phyloP scores from a whole-genome alignment of 2,329 filamentous ascomycete species.

The Arthroderma uncinatum region DNA sequence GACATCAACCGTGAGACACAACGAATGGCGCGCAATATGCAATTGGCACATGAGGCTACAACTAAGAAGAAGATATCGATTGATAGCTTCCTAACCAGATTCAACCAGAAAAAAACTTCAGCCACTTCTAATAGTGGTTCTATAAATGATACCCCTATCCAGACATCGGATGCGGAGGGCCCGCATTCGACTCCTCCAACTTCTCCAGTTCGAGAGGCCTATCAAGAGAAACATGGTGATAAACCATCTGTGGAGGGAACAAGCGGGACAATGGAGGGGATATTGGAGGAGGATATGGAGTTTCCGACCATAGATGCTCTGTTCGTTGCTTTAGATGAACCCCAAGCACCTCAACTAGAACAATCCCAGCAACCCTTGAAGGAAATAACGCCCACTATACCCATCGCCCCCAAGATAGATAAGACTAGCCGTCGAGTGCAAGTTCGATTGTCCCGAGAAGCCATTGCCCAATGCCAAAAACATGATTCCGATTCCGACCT shows the following conservation, averaged over 20 bases:
- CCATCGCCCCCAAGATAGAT: not conserved
- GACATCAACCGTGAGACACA: conserved; percentile 95
- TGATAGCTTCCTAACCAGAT: conserved; percentile 67
- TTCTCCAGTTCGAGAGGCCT: conserved; percentile 41
- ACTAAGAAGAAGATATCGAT: conserved; percentile 87
- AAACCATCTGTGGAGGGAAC: not conserved
- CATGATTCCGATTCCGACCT: conserved; percentile 45
- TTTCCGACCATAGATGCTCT: conserved; percentile 3
- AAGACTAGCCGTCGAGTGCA: conserved; percentile 23
- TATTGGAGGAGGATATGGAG: not conserved
- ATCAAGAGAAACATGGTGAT: not conserved
- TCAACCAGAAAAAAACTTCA: conserved; percentile 54
- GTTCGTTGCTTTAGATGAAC: not conserved
- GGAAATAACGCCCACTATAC: conserved; percentile 2
- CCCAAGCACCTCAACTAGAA: not conserved
- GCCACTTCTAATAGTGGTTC: conserved; percentile 22
- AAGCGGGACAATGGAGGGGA: not conserved
- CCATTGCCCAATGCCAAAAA: conserved; percentile 26
- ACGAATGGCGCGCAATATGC: conserved; percentile 77
- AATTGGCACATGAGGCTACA: conserved; percentile 77
- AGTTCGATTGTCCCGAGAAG: conserved; percentile 31
- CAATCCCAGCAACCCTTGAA: not conserved
- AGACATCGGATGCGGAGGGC: conserved; percentile 32
- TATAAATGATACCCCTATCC: conserved; percentile 42
- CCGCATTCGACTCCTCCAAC: conserved; percentile 59